These are phyloP conservation scores for Fraxinus nigra DNA, from an alignment of 305 asterid genomes.

Conservation along the genomic window DNA sequence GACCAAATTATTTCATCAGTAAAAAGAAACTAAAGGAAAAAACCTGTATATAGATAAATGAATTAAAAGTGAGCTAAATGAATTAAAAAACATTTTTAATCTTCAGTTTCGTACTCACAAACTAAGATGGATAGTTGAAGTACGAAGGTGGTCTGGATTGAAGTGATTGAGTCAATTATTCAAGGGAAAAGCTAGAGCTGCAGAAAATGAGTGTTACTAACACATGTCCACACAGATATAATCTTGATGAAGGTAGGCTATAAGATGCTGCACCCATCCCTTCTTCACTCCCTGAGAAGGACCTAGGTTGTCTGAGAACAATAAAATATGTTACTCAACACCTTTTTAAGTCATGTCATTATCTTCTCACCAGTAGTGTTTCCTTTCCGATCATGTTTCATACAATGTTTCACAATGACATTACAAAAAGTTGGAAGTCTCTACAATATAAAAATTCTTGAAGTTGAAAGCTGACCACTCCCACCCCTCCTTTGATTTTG, in stretches of 20 bases:
- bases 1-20: background rate
- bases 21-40: background rate
- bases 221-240: background rate
- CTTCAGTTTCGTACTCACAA: background rate
- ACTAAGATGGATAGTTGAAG: background rate
- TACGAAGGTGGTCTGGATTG: background rate
- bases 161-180: background rate
- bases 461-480: background rate
- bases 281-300: background rate
- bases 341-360: background rate
- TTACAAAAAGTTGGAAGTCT: background rate
- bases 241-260: background rate
- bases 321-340: background rate
- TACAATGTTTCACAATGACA: background rate
- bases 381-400: background rate
- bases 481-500: background rate
- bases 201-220: background rate
- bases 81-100: background rate
- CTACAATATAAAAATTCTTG: background rate
- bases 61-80: background rate
- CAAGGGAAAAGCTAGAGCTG: background rate
- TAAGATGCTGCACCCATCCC: background rate
- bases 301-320: background rate
- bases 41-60: background rate
- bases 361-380: background rate